Evolutionary conservation across 176 grass and related monocot genomes (phyloP).

Genomic region (Triticum dicoccoides): DNA sequence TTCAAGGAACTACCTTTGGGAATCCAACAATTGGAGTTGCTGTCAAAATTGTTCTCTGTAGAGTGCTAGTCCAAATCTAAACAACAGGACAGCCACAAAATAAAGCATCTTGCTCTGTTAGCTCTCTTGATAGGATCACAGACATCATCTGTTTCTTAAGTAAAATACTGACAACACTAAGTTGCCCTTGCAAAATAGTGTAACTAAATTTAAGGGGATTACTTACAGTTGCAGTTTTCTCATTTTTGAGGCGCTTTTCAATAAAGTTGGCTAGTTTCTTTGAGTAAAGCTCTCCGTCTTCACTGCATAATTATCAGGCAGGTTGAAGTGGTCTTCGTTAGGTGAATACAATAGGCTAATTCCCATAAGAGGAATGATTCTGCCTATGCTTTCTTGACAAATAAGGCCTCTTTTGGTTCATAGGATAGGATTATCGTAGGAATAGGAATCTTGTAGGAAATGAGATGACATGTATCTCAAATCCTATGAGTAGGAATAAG

Average conservation of each 20-base stretch:
- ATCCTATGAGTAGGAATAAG: no score
- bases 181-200: neutral
- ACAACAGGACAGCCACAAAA: slow-evolving; percentile 17
- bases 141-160: neutral
- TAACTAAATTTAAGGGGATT: slow-evolving; percentile 20
- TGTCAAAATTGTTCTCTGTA: slow-evolving; percentile 95
- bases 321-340: slow-evolving; percentile 23
- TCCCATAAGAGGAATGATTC: neutral
- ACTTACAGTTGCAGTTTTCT: slow-evolving; percentile 95
- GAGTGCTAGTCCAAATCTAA: slow-evolving; percentile 99
- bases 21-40: slow-evolving; percentile 95
- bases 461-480: no score
- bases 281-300: slow-evolving; percentile 82
- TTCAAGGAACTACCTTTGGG: slow-evolving; percentile 68
- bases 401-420: neutral
- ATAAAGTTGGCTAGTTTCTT: slow-evolving; percentile 94
- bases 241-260: slow-evolving; percentile 86
- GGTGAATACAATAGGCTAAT: slow-evolving; percentile 28
- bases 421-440: no score
- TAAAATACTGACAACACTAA: neutral
- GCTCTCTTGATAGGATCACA: slow-evolving; percentile 20
- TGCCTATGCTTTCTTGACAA: neutral
- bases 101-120: slow-evolving; percentile 10
- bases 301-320: slow-evolving; percentile 47
- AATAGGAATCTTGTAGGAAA: no score